Conservation (phyloP, 2,329 filamentous ascomycete species). For the Alternaria consortialis region DNA sequence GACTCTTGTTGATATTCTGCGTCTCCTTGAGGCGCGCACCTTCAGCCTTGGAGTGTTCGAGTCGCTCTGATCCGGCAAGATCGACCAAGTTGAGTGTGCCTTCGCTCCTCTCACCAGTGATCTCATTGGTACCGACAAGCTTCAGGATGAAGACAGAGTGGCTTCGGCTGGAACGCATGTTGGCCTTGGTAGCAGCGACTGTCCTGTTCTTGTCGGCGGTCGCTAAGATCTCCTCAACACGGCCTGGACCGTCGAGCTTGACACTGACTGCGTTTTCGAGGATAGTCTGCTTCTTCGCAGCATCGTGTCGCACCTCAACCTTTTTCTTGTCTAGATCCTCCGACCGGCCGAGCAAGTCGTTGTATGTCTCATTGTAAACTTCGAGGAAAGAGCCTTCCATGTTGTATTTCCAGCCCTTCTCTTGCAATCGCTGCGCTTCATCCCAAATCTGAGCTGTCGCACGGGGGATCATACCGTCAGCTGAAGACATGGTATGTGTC, state of each 20-base stretch:
- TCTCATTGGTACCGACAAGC: constrained; percentile 70
- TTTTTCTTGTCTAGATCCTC: constrained; percentile 80
- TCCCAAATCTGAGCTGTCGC: constrained; percentile 94
- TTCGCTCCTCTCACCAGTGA: constrained; percentile 85
- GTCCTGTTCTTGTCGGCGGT: constrained; percentile 86
- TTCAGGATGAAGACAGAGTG: constrained; percentile 95
- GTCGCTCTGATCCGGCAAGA: constrained; percentile 88
- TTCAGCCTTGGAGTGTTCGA: constrained; percentile 86
- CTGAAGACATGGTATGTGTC: constrained; percentile 95
- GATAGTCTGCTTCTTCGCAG: constrained; percentile 79
- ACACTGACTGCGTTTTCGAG: constrained; percentile 84
- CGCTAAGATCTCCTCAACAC: constrained; percentile 80
- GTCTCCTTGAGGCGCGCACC: constrained; percentile 92
- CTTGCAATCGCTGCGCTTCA: constrained; percentile 81
- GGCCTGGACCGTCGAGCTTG: constrained; percentile 77
- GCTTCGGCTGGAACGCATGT: constrained; percentile 91
- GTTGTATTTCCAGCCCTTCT: constrained; percentile 92
- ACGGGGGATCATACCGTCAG: constrained; percentile 93
- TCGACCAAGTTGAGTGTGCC: constrained; percentile 96
- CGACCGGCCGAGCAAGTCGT: constrained; percentile 81
- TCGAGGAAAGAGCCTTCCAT: constrained; percentile 97
- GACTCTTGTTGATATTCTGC: constrained; percentile 94
- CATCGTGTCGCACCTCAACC: constrained; percentile 89
- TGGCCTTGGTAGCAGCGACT: constrained; percentile 96
- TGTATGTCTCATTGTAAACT: constrained; percentile 97